These are phyloP conservation scores for Paramyrothecium sp. DNA, from an alignment of 2,329 filamentous ascomycete genomes.

Conservation along the genomic window DNA sequence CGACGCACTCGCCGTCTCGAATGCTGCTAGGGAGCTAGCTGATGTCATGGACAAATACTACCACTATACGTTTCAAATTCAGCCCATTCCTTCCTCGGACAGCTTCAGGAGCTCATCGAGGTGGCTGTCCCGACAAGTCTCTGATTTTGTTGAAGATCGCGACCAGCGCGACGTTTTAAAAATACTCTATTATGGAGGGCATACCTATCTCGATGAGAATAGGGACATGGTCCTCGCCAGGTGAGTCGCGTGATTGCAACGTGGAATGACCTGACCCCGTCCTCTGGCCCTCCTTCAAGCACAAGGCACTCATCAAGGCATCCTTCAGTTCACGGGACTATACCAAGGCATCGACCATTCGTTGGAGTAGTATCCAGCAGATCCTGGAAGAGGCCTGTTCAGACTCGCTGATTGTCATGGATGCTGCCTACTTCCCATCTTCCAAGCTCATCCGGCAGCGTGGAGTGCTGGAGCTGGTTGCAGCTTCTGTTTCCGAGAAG, in stretches of 20 bases:
- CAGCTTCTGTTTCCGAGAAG: slow-evolving; percentile 53
- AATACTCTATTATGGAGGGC: slow-evolving; percentile 57
- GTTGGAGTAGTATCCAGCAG: slow-evolving; percentile 57
- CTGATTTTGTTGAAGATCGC: slow-evolving; percentile 50
- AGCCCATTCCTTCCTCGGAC: slow-evolving; percentile 49
- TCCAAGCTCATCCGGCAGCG: slow-evolving; percentile 49
- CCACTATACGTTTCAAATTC: slow-evolving; percentile 46
- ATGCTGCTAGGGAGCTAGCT: slow-evolving; percentile 45
- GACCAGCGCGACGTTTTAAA: slow-evolving; percentile 57
- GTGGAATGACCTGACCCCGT: not conserved
- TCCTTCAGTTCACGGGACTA: slow-evolving; percentile 43
- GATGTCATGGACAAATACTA: slow-evolving; percentile 52
- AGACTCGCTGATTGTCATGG: slow-evolving; percentile 58
- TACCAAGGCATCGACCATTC: slow-evolving; percentile 44
- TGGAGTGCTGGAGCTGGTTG: slow-evolving; percentile 56
- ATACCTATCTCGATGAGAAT: slow-evolving; percentile 53
- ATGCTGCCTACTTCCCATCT: slow-evolving; percentile 56
- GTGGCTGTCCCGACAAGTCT: slow-evolving; percentile 51
- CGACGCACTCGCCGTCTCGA: slow-evolving; percentile 36
- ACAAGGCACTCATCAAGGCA: not conserved
- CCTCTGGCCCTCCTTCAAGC: not conserved
- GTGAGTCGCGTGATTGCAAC: slow-evolving; percentile 31
- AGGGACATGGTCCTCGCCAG: slow-evolving; percentile 58
- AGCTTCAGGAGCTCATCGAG: slow-evolving; percentile 48
- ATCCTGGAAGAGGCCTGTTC: slow-evolving; percentile 54